Percentiles rank a stretch among this genome's conserved stretches.
Conservation (phyloP, 345 rosid species). For the Ailanthus altissimus region DNA sequence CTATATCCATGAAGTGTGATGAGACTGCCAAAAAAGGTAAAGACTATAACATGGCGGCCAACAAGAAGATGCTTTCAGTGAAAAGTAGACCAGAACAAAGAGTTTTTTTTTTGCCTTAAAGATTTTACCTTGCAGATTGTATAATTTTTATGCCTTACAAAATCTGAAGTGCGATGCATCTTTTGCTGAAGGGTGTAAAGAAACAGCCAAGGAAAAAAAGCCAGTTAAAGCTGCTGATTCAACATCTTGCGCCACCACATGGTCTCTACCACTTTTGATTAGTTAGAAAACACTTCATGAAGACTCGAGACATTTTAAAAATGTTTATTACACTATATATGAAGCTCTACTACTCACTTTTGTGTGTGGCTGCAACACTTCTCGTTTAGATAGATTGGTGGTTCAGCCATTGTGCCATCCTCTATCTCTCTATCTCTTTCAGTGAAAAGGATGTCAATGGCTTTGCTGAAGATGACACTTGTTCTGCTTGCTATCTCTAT, state of each 20-base stretch:
- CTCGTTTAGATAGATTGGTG: slow-evolving; percentile 15
- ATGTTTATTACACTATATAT: background rate
- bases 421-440: slow-evolving; percentile 27
- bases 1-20: background rate
- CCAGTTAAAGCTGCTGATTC: background rate
- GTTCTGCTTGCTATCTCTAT: slow-evolving; percentile 39
- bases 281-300: background rate
- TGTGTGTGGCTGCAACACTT: slow-evolving; percentile 17
- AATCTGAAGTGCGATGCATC: background rate
- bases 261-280: background rate
- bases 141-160: background rate
- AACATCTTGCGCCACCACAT: background rate
- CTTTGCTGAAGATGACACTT: slow-evolving; percentile 45
- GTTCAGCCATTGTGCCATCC: slow-evolving; percentile 2
- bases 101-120: background rate
- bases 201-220: background rate
- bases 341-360: background rate
- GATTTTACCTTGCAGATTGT: background rate
- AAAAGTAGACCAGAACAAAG: background rate
- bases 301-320: background rate
- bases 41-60: background rate
- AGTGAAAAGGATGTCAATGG: slow-evolving; percentile 36
- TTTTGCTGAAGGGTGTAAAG: background rate
- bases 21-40: background rate
- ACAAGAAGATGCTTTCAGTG: background rate